A percentile compares a stretch with the other conserved stretches of the same genome.
phyloP scores from a whole-genome alignment of 2,329 filamentous ascomycete species.

The Bimuria novae-zelandiae region DNA sequence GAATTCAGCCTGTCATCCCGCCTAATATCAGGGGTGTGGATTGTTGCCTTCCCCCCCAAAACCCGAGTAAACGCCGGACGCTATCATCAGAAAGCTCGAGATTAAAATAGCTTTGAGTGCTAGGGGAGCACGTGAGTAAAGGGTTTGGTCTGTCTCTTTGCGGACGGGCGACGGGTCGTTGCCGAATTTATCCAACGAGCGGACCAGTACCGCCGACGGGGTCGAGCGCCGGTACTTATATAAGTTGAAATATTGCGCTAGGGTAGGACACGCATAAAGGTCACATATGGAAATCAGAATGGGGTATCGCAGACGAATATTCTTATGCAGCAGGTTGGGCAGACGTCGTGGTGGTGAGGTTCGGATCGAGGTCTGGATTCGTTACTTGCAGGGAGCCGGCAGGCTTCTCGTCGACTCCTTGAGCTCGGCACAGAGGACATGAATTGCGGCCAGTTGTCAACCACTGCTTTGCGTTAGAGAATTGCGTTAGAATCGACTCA shows the following conservation, averaged over 20 bases:
- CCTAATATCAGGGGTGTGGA: too few species aligned
- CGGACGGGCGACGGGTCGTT: too few species aligned
- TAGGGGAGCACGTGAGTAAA: too few species aligned
- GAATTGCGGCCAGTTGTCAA: constrained; percentile 69
- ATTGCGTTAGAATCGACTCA: too few species aligned
- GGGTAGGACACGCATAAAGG: not conserved
- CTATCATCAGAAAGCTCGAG: not conserved
- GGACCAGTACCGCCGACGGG: not conserved
- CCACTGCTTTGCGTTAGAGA: constrained; percentile 57
- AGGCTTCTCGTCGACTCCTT: constrained; percentile 59
- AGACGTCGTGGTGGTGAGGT: not conserved
- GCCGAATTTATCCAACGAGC: constrained; percentile 14
- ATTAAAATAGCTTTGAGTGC: constrained; percentile 1
- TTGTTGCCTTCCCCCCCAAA: too few species aligned
- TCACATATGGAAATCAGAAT: not conserved
- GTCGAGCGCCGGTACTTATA: not conserved
- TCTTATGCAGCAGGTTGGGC: constrained; percentile 1
- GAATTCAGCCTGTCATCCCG: too few species aligned
- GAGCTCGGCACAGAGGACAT: constrained; percentile 64
- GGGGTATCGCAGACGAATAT: not conserved
- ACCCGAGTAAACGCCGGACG: not conserved
- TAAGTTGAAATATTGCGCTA: not conserved
- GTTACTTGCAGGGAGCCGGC: constrained; percentile 3
- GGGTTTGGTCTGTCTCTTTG: too few species aligned
- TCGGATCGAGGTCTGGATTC: constrained; percentile 4